These are phyloP conservation scores for Cutaneotrichosporon sp. DNA, from an alignment of 1,284 basidiomycete species.

Conservation along the genomic window DNA sequence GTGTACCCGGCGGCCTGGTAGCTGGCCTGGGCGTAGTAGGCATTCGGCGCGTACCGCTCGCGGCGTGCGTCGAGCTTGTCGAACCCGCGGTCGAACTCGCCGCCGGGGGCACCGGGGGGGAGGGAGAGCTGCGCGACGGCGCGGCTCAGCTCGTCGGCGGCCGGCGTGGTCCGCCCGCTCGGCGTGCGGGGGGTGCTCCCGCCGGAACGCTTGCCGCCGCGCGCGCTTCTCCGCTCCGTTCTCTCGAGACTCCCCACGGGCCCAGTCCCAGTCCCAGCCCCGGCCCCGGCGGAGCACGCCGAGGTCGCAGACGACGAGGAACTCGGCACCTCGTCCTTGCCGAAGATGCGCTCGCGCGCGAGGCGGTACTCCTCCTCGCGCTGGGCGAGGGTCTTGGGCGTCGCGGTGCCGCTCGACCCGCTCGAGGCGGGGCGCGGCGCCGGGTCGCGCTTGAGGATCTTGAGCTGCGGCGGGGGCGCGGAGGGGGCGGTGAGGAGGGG, in stretches of 20 bases:
- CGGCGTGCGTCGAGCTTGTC: constrained; percentile 1
- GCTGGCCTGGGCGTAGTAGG: neutral
- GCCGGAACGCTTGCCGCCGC: neutral
- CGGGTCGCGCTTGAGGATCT: constrained; percentile 23
- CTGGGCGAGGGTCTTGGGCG: constrained; percentile 26
- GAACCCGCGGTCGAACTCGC: neutral
- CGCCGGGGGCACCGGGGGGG: neutral
- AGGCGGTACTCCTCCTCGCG: constrained; percentile 29
- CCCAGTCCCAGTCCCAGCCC: no score
- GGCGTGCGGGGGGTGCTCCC: constrained; percentile 7
- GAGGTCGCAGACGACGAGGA: neutral
- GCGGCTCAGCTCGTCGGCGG: constrained; percentile 16
- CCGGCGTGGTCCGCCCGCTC: constrained; percentile 8
- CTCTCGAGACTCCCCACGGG: no score
- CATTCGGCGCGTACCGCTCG: neutral
- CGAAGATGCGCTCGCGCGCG: constrained; percentile 29
- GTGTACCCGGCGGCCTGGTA: neutral
- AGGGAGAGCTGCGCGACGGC: constrained; percentile 14
- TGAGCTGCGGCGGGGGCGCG: constrained; percentile 23
- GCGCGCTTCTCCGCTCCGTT: neutral
- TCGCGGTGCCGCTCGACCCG: constrained; percentile 15
- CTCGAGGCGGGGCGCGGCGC: neutral
- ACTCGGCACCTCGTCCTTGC: constrained; percentile 3
- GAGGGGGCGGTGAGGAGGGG: neutral
- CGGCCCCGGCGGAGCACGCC: neutral